Conservation (phyloP, 192 early-diverging fungal genomes). For the Mortierella alpina region DNA sequence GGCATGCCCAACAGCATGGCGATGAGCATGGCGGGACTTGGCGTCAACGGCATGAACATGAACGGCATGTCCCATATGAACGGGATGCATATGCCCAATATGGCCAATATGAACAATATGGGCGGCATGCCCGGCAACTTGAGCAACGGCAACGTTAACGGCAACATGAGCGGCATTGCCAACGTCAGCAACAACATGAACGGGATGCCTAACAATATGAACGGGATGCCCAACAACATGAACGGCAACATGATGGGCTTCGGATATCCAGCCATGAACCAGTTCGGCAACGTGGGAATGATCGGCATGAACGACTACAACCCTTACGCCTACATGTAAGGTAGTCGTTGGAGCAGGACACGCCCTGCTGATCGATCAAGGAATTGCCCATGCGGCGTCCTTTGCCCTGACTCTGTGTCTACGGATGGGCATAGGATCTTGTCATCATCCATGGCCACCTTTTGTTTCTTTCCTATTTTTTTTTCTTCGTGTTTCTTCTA, state of each 20-base stretch:
- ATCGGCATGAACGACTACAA: conserved; percentile 62
- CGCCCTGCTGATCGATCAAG: not conserved
- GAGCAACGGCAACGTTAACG: conserved; percentile 16
- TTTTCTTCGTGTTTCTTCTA: conserved; percentile 7
- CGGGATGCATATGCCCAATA: conserved; percentile 28
- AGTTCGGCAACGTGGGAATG: conserved; percentile 58
- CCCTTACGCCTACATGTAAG: conserved; percentile 56
- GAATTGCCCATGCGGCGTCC: not conserved
- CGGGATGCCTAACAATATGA: conserved; percentile 3
- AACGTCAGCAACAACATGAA: conserved; percentile 19
- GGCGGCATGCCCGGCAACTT: conserved; percentile 21
- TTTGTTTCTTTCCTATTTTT: conserved; percentile 5
- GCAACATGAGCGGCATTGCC: conserved; percentile 6
- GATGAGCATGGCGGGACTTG: conserved; percentile 39
- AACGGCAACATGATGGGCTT: conserved; percentile 55
- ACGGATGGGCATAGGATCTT: not conserved
- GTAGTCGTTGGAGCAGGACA: not conserved
- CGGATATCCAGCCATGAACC: conserved; percentile 51
- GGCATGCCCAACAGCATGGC: conserved; percentile 38
- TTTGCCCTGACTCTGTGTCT: not conserved
- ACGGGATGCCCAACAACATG: conserved; percentile 33
- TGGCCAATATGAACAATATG: conserved; percentile 24
- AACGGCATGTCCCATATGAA: conserved; percentile 21
- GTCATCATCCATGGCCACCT: not conserved
- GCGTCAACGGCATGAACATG: conserved; percentile 16